A percentile compares a stretch with the other conserved stretches of the same genome.
Conservation (phyloP, 2,329 filamentous ascomycete species). For the Diaporthe citriasiana region DNA sequence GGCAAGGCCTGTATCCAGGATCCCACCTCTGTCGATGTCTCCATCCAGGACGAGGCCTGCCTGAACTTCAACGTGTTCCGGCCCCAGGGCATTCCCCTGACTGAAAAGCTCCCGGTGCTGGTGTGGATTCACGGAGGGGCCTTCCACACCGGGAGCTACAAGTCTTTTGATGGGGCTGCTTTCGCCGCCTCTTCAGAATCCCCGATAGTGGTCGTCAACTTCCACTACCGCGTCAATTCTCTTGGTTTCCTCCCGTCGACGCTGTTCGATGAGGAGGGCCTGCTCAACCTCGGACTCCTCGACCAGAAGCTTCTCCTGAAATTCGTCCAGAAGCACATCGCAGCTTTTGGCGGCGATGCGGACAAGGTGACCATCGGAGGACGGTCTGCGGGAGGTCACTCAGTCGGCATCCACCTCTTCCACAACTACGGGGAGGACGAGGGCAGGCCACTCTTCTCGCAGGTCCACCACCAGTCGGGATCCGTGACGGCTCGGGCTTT, state of each 20-base stretch:
- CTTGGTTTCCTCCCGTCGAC: constrained; percentile 47
- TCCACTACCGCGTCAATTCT: constrained; percentile 49
- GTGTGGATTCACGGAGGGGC: constrained; percentile 58
- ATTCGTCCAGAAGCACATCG: constrained; percentile 45
- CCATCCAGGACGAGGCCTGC: constrained; percentile 53
- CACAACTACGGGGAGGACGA: constrained; percentile 52
- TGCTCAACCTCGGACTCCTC: constrained; percentile 46
- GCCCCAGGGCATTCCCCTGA: constrained; percentile 51
- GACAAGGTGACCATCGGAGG: constrained; percentile 42
- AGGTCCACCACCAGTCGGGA: constrained; percentile 55
- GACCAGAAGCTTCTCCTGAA: constrained; percentile 44
- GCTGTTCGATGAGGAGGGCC: constrained; percentile 45
- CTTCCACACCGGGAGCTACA: constrained; percentile 52
- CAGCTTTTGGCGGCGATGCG: constrained; percentile 46
- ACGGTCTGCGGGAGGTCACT: constrained; percentile 37
- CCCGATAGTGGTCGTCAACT: constrained; percentile 48
- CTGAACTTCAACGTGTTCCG: constrained; percentile 59
- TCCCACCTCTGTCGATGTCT: constrained; percentile 42
- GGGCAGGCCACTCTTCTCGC: constrained; percentile 51
- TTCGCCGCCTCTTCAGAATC: constrained; percentile 47
- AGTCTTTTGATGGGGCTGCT: constrained; percentile 54
- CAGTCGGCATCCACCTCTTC: constrained; percentile 34
- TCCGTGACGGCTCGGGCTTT: constrained; percentile 55
- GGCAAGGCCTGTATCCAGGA: constrained; percentile 61
- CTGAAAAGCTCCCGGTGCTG: constrained; percentile 54